These are phyloP conservation scores for Aciculoconidium aculeatum DNA, from an alignment of 805 yeast genomes.

Conservation along the genomic window DNA sequence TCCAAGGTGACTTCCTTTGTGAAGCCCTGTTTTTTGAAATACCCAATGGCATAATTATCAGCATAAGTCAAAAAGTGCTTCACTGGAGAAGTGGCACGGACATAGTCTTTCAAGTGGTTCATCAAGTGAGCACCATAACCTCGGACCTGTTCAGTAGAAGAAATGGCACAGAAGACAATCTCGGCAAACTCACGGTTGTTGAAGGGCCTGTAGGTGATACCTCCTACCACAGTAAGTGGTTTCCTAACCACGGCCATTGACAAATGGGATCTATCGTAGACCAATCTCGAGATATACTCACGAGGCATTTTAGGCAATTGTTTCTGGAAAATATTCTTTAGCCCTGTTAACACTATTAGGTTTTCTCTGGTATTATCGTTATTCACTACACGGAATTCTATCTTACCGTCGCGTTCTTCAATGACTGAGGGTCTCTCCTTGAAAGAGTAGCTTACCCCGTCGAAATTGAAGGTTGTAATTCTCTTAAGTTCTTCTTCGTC, in stretches of 20 bases:
- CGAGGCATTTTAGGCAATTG: conserved; percentile 99
- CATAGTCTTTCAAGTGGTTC: conserved; percentile 97
- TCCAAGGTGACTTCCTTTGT: conserved; percentile 90
- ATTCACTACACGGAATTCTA: conserved; percentile 93
- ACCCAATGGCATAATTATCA: conserved; percentile 98
- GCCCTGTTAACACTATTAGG: conserved; percentile 87
- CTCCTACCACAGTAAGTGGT: conserved; percentile 95
- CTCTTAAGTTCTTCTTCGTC: conserved; percentile 39
- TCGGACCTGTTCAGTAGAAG: conserved; percentile 94
- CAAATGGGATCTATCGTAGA: conserved; percentile 88
- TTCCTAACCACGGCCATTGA: conserved; percentile 95
- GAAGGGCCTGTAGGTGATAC: conserved; percentile 94
- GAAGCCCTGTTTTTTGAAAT: conserved; percentile 96
- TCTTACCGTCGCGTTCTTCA: conserved; percentile 88
- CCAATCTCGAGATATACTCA: conserved; percentile 90
- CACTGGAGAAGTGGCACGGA: conserved; percentile 78
- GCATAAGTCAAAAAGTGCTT: conserved; percentile 91
- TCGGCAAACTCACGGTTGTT: conserved; percentile 90
- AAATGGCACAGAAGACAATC: conserved; percentile 96
- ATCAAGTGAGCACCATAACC: conserved; percentile 98
- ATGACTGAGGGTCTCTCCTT: conserved; percentile 91
- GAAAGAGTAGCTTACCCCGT: conserved; percentile 75
- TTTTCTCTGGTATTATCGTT: conserved; percentile 86
- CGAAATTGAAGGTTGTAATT: conserved; percentile 52
- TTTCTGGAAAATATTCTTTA: conserved; percentile 93